phyloP scores from a whole-genome alignment of 805 yeast species.

The Metschnikowia lachancei region DNA sequence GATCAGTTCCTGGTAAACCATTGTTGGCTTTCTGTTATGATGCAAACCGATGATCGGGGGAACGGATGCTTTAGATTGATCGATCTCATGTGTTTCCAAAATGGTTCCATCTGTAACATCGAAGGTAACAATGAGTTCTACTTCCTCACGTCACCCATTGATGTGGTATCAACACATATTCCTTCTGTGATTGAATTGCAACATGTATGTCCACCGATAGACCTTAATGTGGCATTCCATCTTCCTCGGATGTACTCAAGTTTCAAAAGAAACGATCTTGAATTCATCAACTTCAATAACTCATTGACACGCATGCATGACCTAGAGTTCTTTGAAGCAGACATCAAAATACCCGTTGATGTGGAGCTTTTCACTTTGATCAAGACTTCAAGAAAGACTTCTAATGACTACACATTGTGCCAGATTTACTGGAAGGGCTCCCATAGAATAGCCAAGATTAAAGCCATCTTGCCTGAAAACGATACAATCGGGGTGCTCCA shows the following conservation, averaged over 20 bases:
- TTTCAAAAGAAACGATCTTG: constrained; percentile 58
- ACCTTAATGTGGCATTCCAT: constrained; percentile 70
- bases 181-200: constrained; percentile 79
- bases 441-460: constrained; percentile 68
- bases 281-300: constrained; percentile 65
- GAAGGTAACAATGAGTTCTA: constrained; percentile 52
- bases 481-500: constrained; percentile 68
- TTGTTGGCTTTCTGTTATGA: constrained; percentile 79
- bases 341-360: constrained; percentile 64
- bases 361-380: constrained; percentile 63
- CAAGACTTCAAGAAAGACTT: constrained; percentile 49
- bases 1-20: constrained; percentile 66
- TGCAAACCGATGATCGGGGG: constrained; percentile 54
- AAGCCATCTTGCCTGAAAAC: constrained; percentile 75
- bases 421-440: constrained; percentile 73
- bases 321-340: constrained; percentile 76
- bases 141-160: constrained; percentile 74
- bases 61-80: constrained; percentile 58
- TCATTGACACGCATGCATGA: constrained; percentile 72
- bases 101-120: constrained; percentile 33
- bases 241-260: constrained; percentile 87
- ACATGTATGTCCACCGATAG: constrained; percentile 82
- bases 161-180: constrained; percentile 78
- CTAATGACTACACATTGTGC: constrained; percentile 59
- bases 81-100: constrained; percentile 51